Evolutionary conservation across 225 moss, liverwort and hornwort species (phyloP).

Genomic region (Polytrichum formosum): DNA sequence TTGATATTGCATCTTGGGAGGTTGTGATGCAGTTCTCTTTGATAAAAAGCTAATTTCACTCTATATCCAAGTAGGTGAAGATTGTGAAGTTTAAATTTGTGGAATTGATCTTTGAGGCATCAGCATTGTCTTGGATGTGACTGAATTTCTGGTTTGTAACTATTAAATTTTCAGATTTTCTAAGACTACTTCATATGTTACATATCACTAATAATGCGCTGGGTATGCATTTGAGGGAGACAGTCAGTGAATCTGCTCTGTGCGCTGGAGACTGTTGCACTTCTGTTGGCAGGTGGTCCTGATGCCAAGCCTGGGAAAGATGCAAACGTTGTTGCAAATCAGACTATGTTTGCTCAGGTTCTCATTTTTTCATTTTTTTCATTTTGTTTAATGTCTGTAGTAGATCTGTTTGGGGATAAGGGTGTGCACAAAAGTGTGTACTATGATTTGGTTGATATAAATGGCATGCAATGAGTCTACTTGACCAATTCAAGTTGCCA

Average conservation of each 20-base stretch:
- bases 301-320: slow-evolving; percentile 79
- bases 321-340: slow-evolving; percentile 80
- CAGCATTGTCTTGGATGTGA: too few relatives aligned
- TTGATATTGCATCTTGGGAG: too few relatives aligned
- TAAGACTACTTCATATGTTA: neutral
- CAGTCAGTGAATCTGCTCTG: slow-evolving; percentile 98
- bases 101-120: too few relatives aligned
- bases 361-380: neutral
- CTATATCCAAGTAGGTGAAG: too few relatives aligned
- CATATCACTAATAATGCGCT: neutral
- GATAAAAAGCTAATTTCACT: too few relatives aligned
- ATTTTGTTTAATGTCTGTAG: neutral
- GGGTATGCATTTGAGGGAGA: slow-evolving; percentile 25
- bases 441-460: too few relatives aligned
- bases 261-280: slow-evolving; percentile 86
- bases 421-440: too few relatives aligned
- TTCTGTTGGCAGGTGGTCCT: slow-evolving; percentile 76
- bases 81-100: too few relatives aligned
- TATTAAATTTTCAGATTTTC: too few relatives aligned
- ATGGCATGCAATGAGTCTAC: neutral
- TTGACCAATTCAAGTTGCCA: neutral
- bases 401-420: too few relatives aligned
- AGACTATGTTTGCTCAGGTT: slow-evolving; percentile 92
- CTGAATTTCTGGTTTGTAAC: too few relatives aligned
- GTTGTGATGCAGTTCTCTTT: too few relatives aligned